These are phyloP conservation scores for Cinnamomum micranthum DNA, from an alignment of 164 flowering plant species.

Conservation along the genomic window DNA sequence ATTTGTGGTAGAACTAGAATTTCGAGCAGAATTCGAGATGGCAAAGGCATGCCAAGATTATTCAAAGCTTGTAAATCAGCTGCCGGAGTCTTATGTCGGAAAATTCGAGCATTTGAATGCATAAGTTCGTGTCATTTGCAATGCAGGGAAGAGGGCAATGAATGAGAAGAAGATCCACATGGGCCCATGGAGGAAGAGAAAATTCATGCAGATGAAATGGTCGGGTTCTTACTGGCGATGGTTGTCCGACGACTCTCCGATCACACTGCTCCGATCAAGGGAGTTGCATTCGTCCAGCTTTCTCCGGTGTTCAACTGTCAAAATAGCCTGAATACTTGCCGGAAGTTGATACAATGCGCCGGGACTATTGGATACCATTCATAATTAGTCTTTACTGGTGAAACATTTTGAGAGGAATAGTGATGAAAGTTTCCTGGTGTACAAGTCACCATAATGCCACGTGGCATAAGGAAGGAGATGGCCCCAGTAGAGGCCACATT, in stretches of 20 bases:
- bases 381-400: too few species aligned
- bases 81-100: conserved; percentile 39
- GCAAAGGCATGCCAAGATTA: conserved; percentile 38
- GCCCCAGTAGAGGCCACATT: too few species aligned
- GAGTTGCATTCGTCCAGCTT: not conserved
- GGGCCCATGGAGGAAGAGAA: conserved; percentile 52
- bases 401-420: too few species aligned
- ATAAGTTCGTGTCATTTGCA: conserved; percentile 28
- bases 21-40: conserved; percentile 37
- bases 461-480: too few species aligned
- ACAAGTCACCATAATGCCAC: too few species aligned
- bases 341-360: not conserved
- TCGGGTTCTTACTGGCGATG: conserved; percentile 1
- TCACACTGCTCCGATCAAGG: not conserved
- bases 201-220: conserved; percentile 61
- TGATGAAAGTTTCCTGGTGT: too few species aligned
- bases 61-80: conserved; percentile 16
- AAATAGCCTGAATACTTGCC: not conserved
- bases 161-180: conserved; percentile 40
- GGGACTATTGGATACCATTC: not conserved
- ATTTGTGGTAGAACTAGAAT: conserved; percentile 34
- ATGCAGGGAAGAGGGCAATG: conserved; percentile 41
- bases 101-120: conserved; percentile 34
- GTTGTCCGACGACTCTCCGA: not conserved
- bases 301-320: not conserved